Base-by-base conservation (phyloP, 164 flowering plant species). In the Warburgia ugandensis region DNA sequence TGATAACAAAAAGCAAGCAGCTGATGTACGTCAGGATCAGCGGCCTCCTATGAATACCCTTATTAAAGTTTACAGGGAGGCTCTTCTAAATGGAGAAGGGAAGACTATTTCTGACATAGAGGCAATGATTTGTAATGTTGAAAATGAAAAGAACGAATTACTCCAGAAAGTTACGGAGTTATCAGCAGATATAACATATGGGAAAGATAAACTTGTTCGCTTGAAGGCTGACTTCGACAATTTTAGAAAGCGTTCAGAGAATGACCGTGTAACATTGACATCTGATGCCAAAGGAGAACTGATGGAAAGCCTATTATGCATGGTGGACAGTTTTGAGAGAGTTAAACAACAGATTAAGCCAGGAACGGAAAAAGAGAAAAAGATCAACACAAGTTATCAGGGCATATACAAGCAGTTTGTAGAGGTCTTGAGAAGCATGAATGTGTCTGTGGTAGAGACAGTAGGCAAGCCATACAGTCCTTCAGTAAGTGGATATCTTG, bases 381-480 rank as follows among this genome's bases (percentile, higher is more conserved):
- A 78, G 68, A 89, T 92, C 38, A 80, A 79, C 63, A 58, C 78
- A 35, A 92, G 95, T 61, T 92, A 88, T 70, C 97, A 82, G 63
- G 94, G 97, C 14, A 92, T 92, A 56, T 88, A 92, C 74, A 92
- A 84, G 78, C 97, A 92, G 43, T 86, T 89, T 60, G 97, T 92
- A 59, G 97, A 92, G 65, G 75, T 73, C 29, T 60, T 88, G 92
- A 80, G 81, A 66, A 86, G 87, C 68, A 65, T 80, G 56, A 61
- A 45, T 2, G 94, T 92, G 17, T 60, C 94, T 59, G 84, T 58
- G 30, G 80, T 92, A 21, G 68, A 78, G 57, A 80, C 99, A 16
- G 81, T 84, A 31, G 99, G 99, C 28, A 88, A 80, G 70, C 87
- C 89, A 31, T 92, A 88, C 71, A 90, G 89, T 77, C 99, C 99